phyloP scores from a whole-genome alignment of 83 land plant species.

The Picea mariana region DNA sequence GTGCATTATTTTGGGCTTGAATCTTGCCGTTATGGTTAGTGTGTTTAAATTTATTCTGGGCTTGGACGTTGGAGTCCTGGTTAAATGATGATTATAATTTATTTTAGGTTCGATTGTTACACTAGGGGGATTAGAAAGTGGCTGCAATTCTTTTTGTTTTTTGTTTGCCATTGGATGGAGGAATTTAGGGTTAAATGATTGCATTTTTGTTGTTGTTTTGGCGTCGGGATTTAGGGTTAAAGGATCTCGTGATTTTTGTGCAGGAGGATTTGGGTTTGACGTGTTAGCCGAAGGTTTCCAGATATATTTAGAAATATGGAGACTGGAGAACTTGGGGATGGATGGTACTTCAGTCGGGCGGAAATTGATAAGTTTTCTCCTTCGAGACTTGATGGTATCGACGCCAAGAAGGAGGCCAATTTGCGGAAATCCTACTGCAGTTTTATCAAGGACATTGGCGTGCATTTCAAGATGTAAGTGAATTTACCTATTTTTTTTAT shows the following conservation, averaged over 20 bases:
- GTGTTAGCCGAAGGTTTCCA: not conserved
- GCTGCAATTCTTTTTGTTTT: no score
- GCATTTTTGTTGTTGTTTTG: not conserved
- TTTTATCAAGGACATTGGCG: conserved; percentile 2
- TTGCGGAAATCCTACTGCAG: conserved; percentile 16
- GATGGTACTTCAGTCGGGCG: conserved; percentile 11
- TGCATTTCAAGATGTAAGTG: conserved; percentile 13
- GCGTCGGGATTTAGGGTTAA: not conserved
- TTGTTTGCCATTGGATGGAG: not conserved
- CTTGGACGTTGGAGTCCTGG: no score
- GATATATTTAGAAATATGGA: not conserved
- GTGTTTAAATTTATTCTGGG: no score
- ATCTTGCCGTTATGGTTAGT: no score
- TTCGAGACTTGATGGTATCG: conserved; percentile 18
- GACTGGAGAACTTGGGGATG: not conserved
- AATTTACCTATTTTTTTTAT: not conserved
- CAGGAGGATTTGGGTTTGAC: not conserved
- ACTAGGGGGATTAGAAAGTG: no score
- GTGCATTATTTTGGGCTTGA: no score
- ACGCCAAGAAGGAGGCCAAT: conserved; percentile 10
- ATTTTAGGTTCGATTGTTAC: no score
- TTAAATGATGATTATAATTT: no score
- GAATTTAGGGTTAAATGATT: not conserved
- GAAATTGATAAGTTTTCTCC: conserved; percentile 16
- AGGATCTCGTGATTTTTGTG: not conserved